Conservation (phyloP, 768 basidiomycete species). For the Amanita molliuscula region DNA sequence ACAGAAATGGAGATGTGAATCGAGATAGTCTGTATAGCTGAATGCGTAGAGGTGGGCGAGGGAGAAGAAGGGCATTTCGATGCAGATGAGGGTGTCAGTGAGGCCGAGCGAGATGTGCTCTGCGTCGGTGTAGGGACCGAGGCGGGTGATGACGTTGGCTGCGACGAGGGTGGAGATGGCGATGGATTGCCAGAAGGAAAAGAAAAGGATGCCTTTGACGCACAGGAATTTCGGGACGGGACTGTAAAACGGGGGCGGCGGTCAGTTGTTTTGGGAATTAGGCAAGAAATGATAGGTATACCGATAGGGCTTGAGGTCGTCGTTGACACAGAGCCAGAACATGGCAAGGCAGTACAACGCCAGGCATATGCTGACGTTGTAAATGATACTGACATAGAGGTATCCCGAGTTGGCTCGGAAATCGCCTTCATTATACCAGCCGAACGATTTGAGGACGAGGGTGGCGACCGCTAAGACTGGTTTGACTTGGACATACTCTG, state of each 20-base stretch:
- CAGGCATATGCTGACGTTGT: constrained; percentile 73
- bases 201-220: constrained; percentile 97
- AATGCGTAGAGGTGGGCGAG: constrained; percentile 94
- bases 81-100: constrained; percentile 84
- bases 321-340: constrained; percentile 90
- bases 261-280: not conserved
- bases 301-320: constrained; percentile 87
- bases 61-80: constrained; percentile 98
- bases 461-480: constrained; percentile 81
- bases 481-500: constrained; percentile 97
- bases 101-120: constrained; percentile 88
- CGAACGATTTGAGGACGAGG: constrained; percentile 74
- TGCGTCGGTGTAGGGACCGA: constrained; percentile 81
- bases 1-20: constrained; percentile 42
- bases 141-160: constrained; percentile 56
- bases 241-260: constrained; percentile 29
- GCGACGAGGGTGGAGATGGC: constrained; percentile 84
- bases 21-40: constrained; percentile 80
- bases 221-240: constrained; percentile 97
- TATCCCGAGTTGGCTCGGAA: constrained; percentile 83
- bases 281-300: constrained; percentile 20
- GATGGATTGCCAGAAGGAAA: constrained; percentile 96
- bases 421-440: constrained; percentile 85
- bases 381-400: constrained; percentile 81
- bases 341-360: constrained; percentile 87